Percentiles rank a stretch among this genome's conserved stretches.
Evolutionary conservation across 2,329 filamentous ascomycete genomes (phyloP).

Genomic region (Stagonosporopsis vannaccii): DNA sequence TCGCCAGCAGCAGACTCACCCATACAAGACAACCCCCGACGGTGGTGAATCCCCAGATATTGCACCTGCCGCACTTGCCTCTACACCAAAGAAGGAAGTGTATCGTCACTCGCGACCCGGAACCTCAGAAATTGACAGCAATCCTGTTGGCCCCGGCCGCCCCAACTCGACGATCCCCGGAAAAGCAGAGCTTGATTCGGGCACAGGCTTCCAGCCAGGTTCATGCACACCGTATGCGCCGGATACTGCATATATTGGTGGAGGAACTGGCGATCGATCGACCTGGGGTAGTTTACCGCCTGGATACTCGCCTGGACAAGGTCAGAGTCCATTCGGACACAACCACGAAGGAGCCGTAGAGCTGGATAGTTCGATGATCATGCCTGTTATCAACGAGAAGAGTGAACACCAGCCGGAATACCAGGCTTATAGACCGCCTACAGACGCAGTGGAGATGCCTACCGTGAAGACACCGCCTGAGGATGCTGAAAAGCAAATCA

Average conservation of each 20-base stretch:
- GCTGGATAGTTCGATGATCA: slow-evolving; percentile 27
- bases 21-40: slow-evolving; percentile 28
- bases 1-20: slow-evolving; percentile 27
- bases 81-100: slow-evolving; percentile 23
- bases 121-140: slow-evolving; percentile 39
- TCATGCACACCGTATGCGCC: slow-evolving; percentile 34
- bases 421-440: slow-evolving; percentile 37
- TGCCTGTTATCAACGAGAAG: slow-evolving; percentile 25
- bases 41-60: slow-evolving; percentile 27
- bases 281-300: slow-evolving; percentile 42
- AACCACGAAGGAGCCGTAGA: slow-evolving; percentile 21
- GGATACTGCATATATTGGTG: slow-evolving; percentile 42
- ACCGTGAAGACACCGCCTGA: slow-evolving; percentile 32
- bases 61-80: slow-evolving; percentile 34
- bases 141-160: slow-evolving; percentile 38
- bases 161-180: slow-evolving; percentile 39
- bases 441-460: slow-evolving; percentile 25
- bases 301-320: slow-evolving; percentile 38
- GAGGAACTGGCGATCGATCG: slow-evolving; percentile 31
- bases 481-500: slow-evolving; percentile 30
- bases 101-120: slow-evolving; percentile 24
- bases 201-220: slow-evolving; percentile 36
- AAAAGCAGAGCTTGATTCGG: slow-evolving; percentile 41
- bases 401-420: slow-evolving; percentile 26
- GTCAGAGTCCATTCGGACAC: slow-evolving; percentile 17